Conservation (phyloP, 164 flowering plant species). For the Liriodendron chinense region DNA sequence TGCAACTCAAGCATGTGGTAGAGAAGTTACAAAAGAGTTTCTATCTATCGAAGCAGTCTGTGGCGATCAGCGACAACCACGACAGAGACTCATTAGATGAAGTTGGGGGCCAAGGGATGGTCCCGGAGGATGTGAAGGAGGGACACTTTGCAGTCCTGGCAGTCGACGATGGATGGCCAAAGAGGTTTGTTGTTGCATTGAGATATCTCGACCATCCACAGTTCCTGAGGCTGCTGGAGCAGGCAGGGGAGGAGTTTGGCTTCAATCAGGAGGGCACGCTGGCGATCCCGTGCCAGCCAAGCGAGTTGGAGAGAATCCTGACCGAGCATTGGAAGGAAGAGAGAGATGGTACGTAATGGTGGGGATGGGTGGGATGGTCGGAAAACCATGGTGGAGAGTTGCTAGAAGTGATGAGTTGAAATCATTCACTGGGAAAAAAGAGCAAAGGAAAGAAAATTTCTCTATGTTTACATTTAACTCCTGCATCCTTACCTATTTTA, state of each 20-base stretch:
- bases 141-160: conserved; percentile 22
- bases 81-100: neutral
- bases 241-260: conserved; percentile 26
- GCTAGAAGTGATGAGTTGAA: conserved; percentile 1
- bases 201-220: conserved; percentile 22
- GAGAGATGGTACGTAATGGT: neutral
- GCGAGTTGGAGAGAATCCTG: conserved; percentile 26
- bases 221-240: conserved; percentile 23
- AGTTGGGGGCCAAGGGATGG: neutral
- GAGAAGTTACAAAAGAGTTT: conserved; percentile 10
- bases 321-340: conserved; percentile 11
- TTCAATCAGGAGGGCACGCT: conserved; percentile 25
- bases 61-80: neutral
- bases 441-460: no score
- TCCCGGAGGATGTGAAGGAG: conserved; percentile 1
- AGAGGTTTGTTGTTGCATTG: conserved; percentile 24
- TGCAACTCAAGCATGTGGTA: neutral
- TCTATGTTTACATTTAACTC: no score
- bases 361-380: neutral
- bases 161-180: conserved; percentile 10
- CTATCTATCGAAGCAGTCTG: neutral
- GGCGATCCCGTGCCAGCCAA: conserved; percentile 24
- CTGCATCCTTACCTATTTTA: no score
- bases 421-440: no score
- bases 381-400: conserved; percentile 13